Evolutionary conservation across 768 basidiomycete genomes (phyloP), one percentile per base, ranked within the genome.

Genomic region (Erythrobasidium yunnanense): DNA sequence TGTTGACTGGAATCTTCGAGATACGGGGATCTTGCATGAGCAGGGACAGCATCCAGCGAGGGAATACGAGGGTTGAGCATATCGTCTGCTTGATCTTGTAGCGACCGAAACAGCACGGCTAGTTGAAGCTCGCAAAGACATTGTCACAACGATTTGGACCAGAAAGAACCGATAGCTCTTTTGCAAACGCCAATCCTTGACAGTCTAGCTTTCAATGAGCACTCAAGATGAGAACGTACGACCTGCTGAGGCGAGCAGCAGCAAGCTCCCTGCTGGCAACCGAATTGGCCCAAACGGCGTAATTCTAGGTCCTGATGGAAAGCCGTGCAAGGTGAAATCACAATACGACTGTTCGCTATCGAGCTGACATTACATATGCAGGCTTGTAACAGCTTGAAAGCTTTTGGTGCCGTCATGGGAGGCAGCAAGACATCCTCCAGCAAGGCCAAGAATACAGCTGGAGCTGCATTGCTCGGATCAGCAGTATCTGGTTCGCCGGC

Each of bases 221-320:
- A 25, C 22, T 22, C 23, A 33, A 29, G 49, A 63, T 17, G 60
- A 63, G 60, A 63, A 63, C 27, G 25, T 38, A 4, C 45, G 29
- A 6, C 60, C 57, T n/a, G 38, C 11, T 6, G 42, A 23, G n/a
- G 11, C 49, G 18, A 47, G 47, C 47, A 63, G 25, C n/a, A 63
- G 30, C 4, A 55, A 29, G 11, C 67, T 68, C 0, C 51, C 67
- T 18, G 68, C 71, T 1, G 73, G 73, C 2, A 67, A 63, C 33
- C n/a, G 42, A 29, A 63, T 63, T 13, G 60, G 60, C 25, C 52
- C 63, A 20, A 66, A 66, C 50, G 90, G 89, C 1, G 85, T 90
- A 81, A 82, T 92, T 63, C 78, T 97, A 70, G 91, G 88, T 0
- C 87, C 89, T 13, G 89, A 96, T 69, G 92, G 93, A 20, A 95